A percentile compares a stretch with the other conserved stretches of the same genome.
These are phyloP conservation scores for Apiospora marii DNA, from an alignment of 2,329 filamentous ascomycete genomes.

Conservation along the genomic window DNA sequence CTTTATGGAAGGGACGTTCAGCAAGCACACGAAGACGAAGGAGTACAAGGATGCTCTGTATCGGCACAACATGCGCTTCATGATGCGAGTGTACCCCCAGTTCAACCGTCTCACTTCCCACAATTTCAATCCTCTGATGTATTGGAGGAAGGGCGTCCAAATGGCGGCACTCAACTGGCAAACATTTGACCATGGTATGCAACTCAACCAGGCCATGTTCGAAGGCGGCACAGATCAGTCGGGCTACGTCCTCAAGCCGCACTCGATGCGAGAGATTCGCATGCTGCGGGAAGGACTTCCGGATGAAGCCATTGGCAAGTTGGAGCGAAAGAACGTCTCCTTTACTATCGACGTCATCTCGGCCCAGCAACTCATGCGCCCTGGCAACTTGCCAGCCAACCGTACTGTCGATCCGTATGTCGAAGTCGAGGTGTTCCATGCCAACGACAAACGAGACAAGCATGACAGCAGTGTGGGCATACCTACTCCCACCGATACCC, in stretches of 20 bases:
- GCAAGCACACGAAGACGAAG: conserved; percentile 77
- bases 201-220: conserved; percentile 98
- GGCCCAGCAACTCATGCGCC: conserved; percentile 91
- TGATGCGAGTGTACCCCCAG: conserved; percentile 95
- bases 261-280: conserved; percentile 72
- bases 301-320: conserved; percentile 64
- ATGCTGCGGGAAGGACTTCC: conserved; percentile 48
- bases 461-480: conserved; percentile 72
- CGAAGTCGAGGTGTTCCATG: conserved; percentile 92
- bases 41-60: conserved; percentile 81
- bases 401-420: conserved; percentile 89
- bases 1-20: conserved; percentile 89
- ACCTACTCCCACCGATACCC: conserved; percentile 57
- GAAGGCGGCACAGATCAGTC: conserved; percentile 84
- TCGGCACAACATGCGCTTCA: conserved; percentile 87
- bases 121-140: conserved; percentile 93
- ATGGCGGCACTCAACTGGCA: conserved; percentile 99
- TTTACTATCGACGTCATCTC: conserved; percentile 92
- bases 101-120: conserved; percentile 82
- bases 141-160: conserved; percentile 95
- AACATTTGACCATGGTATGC: conserved; percentile 94
- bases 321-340: conserved; percentile 81
- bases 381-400: conserved; percentile 73
- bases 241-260: conserved; percentile 93
- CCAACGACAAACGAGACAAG: conserved; percentile 92